Evolutionary conservation across 2,329 filamentous ascomycete species (phyloP), one percentile per base, ranked within the genome.

Genomic region (Aspergillus sp.): DNA sequence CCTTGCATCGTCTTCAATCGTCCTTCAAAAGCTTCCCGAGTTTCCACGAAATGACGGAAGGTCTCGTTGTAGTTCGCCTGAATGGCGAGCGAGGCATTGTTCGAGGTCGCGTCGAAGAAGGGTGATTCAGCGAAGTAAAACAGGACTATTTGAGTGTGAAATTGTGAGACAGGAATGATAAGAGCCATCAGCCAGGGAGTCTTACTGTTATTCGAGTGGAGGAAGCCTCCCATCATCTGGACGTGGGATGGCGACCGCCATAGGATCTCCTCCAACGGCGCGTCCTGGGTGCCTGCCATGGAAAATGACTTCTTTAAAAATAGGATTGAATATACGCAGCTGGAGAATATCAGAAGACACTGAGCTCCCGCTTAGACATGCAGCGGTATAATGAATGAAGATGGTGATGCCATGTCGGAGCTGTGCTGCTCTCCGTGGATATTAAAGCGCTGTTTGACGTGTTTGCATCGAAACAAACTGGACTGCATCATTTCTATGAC

Each of bases 101-200:
- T 85, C 54, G 79, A 83, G 13, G 75, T 78, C 20, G 73, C 69
- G 55, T 86, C 83, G 66, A 83, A 85, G 73, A 84, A 86, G n/a
- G 81, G 82, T 1, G 82, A 84, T 59, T 80, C 75, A 51, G 76
- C 75, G 64, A 87, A 84, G 68, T 86, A 86, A 63, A 80, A 82
- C 50, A 85, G 77, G 41, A 86, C 76, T 82, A 47, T 3, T 10
- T 42, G 16, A 14, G 16, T 5, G 26, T 11, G 10, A 10, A 20
- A 51, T 20, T 36, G 22, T 11, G 19, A 46, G 45, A 20, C 19
- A 26, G 33, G 33, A 36, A 35, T 20, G 10, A 17, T 10, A 5
- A 6, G 30, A 38, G 16, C 10, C 43, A n/a, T 17, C 30, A 36
- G 17, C 14, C 22, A 46, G 26, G 22, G 42, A 0, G 17, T 45